These are phyloP conservation scores for Petunia secreta DNA, from an alignment of 257 asterid genomes.

Conservation along the genomic window DNA sequence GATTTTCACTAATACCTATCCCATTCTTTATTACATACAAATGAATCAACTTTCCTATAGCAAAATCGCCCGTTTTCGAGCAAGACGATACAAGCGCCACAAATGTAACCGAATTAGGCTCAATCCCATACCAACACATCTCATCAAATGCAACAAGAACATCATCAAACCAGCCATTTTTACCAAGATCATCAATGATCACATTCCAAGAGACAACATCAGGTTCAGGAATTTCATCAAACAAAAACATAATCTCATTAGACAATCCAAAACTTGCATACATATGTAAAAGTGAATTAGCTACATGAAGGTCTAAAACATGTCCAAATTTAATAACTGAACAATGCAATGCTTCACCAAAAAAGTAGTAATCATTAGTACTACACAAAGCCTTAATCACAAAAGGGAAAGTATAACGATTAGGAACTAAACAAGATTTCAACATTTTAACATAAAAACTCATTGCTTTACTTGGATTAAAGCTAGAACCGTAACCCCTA, in stretches of 20 bases:
- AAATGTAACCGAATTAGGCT: conserved; percentile 71
- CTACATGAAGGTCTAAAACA: conserved; percentile 34
- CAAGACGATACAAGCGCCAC: conserved; percentile 60
- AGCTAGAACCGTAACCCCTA: conserved; percentile 33
- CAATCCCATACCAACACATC: conserved; percentile 54
- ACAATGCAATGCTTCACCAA: conserved; percentile 31
- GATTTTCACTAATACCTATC: conserved; percentile 23
- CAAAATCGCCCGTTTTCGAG: conserved; percentile 43
- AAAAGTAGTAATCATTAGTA: neutral
- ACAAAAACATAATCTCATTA: conserved; percentile 33
- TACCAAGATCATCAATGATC: conserved; percentile 50
- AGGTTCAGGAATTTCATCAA: conserved; percentile 63
- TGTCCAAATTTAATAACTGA: conserved; percentile 34
- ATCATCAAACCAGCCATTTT: conserved; percentile 41
- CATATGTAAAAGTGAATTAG: conserved; percentile 36
- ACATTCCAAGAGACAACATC: conserved; percentile 79
- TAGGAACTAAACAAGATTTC: conserved; percentile 25
- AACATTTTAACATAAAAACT: conserved; percentile 30
- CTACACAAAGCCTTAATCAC: conserved; percentile 32
- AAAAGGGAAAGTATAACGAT: conserved; percentile 39
- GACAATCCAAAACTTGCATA: conserved; percentile 32
- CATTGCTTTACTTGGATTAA: conserved; percentile 16
- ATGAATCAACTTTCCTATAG: conserved; percentile 53
- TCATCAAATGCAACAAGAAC: conserved; percentile 40
- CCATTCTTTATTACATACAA: conserved; percentile 41